Base-by-base conservation (phyloP, 1,284 basidiomycete genomes). In the Rhodotorula sp. region DNA sequence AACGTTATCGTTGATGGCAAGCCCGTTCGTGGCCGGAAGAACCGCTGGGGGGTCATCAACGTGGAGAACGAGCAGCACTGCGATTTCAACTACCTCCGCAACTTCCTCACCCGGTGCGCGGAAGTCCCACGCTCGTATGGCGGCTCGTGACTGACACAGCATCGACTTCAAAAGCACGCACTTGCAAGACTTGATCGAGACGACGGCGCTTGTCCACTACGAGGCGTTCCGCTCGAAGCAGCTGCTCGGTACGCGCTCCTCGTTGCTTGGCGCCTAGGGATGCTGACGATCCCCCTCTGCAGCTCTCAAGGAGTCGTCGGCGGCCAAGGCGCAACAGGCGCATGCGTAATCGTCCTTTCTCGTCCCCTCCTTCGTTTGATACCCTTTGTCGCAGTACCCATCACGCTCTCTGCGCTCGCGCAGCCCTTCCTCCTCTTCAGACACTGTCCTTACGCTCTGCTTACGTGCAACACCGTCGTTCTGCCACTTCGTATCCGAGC, bases 181-280 rank as follows among this genome's bases (percentile, higher is more conserved):
- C 82, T 83, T 99, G 78, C 96, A 99, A 82, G 96, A 99, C 80
- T 83, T 99, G 77, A 98, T 99, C 80, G 95, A 99, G 85, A 97
- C 95, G 65, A 99, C 95, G 4, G 92, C 94, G 13, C 91, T 95
- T 82, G 96, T 96, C 80, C 96, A 99, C 83, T 99, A 99, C 82
- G 96, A 99, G 85, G 94, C 94, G 13, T 99, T 99, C 90, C 88
- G 95, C 75, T 94, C 91, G 77, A 98, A 97, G 85, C 96, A 99
- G 84, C 81, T 95, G 74, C 84, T 95, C 62, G 93, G 55, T 57
- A 26, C 1, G 55, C 6, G n/a, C 34, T 55, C 9, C 4, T 15
- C 8, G 20, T 34, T 8, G 4, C 31, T 24, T n/a, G n/a, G n/a
- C 13, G 16, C 40, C 11, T 13, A 18, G 3, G 20, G 30, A 26